phyloP scores from a whole-genome alignment of 2,329 filamentous ascomycete species.

The Fusarium keratoplasticum region DNA sequence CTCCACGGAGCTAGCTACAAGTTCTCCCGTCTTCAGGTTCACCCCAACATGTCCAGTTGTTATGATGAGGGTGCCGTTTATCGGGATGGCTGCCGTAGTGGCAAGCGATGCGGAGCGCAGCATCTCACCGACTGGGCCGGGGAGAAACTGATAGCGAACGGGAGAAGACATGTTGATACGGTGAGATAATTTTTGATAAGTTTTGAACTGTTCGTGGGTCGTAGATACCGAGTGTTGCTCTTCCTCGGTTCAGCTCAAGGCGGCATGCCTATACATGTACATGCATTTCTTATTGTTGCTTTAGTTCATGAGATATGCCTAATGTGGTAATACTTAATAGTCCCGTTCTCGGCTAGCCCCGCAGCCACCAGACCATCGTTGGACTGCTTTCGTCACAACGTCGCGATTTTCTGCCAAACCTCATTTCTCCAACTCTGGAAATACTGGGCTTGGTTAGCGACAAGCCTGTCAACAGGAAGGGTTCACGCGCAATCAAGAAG shows the following conservation, averaged over 20 bases:
- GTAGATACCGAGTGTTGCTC: not conserved
- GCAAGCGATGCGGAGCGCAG: conserved; percentile 19
- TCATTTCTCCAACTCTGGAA: conserved; percentile 1
- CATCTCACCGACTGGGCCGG: conserved; percentile 23
- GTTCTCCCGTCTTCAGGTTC: conserved; percentile 23
- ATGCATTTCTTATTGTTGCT: not conserved
- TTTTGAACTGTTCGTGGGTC: not conserved
- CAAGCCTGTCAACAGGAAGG: not conserved
- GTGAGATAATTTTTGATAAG: not conserved
- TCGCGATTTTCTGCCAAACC: not conserved
- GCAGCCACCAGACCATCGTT: not conserved
- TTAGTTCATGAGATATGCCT: not conserved
- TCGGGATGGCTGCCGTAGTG: conserved; percentile 18
- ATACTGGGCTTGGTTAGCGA: not conserved
- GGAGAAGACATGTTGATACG: conserved; percentile 2
- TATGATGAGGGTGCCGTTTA: conserved; percentile 10
- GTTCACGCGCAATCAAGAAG: not conserved
- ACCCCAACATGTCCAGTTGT: conserved; percentile 18
- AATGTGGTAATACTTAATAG: not conserved
- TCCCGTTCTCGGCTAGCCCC: not conserved
- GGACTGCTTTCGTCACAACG: not conserved
- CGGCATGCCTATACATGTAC: not conserved
- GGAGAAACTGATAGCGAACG: conserved; percentile 9
- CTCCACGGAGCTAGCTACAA: conserved; percentile 18
- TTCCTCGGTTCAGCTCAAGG: not conserved